A percentile compares a stretch with the other conserved stretches of the same genome.
Evolutionary conservation across 306 rosid species (phyloP).

Genomic region (Acacia acuminata): DNA sequence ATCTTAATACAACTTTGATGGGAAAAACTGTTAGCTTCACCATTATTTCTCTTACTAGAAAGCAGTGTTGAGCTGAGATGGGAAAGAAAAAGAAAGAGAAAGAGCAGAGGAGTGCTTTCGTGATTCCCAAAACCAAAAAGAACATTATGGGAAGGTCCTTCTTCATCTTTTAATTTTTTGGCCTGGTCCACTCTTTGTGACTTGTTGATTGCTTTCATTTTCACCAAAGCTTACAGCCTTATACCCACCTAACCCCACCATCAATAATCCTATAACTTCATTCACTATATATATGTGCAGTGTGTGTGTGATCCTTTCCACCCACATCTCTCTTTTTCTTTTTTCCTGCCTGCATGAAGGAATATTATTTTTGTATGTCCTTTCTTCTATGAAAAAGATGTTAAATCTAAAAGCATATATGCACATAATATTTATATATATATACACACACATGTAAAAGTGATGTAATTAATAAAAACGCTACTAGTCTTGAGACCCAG

Average conservation of each 20-base stretch:
- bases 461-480: constrained; percentile 1
- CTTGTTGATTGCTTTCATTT: constrained; percentile 41
- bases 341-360: constrained; percentile 40
- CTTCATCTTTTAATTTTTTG: constrained; percentile 33
- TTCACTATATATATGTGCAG: neutral
- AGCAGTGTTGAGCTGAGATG: neutral
- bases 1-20: constrained; percentile 24
- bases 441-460: neutral
- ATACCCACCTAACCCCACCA: constrained; percentile 22
- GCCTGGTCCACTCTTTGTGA: constrained; percentile 22
- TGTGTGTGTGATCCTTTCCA: constrained; percentile 1
- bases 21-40: neutral
- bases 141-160: constrained; percentile 47
- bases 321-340: neutral
- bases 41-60: neutral
- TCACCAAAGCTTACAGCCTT: constrained; percentile 35
- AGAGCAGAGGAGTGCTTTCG: constrained; percentile 39
- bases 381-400: constrained; percentile 42
- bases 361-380: constrained; percentile 39
- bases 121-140: constrained; percentile 56
- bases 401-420: neutral
- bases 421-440: constrained; percentile 16
- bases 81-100: constrained; percentile 16
- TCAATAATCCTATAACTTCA: neutral
- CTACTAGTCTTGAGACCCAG: too few relatives aligned